Evolutionary conservation across 352 stramenopile species (phyloP), one percentile per base, ranked within the genome.

Genomic region (Sclerospora graminicola): DNA sequence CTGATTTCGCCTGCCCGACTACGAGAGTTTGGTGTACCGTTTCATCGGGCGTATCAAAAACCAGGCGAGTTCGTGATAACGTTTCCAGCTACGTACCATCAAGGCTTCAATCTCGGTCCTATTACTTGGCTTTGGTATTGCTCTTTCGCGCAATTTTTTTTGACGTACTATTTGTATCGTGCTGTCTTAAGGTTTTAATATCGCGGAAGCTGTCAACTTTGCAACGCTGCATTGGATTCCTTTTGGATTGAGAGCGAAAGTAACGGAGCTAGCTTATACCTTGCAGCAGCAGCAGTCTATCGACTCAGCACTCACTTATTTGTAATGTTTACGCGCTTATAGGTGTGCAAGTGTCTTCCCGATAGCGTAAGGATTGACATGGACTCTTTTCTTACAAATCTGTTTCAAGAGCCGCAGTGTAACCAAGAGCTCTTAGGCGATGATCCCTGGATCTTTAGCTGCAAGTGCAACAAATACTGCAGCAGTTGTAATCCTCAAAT

Each of bases 61-160:
- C 66, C 77, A 10, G 88, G 84, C 15, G 88, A 97, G 66, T 96
- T 96, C 37, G 75, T 97, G 11, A 89, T 97, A 46, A 97, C 88
- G 1, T 96, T 95, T 50, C 88, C 88, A 26, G 66, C 76, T 4
- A 70, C 81, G 1, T 96, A 96, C 40, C 85, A 96, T 46, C 64
- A 84, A 47, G 84, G 85, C 4, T 95, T 96, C 52, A 95, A 95
- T 48, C 50, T 94, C 28, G 85, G 85, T 87, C 66, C 38, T 44
- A 16, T 10, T 10, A 14, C 13, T 30, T 32, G 5, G 10, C 6
- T 21, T 27, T 19, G 14, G 29, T 11, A 23, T 16, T 41, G 36
- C 23, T n/a, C 8, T 31, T 51, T 18, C 28, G 0, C 0, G 14
- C 10, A 18, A 9, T 9, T 48, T 16, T 31, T 31, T 28, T 30